Percentiles rank a stretch among this genome's conserved stretches.
Conservation (phyloP, 2,329 filamentous ascomycete genomes). For the Fusarium gaditjirri region DNA sequence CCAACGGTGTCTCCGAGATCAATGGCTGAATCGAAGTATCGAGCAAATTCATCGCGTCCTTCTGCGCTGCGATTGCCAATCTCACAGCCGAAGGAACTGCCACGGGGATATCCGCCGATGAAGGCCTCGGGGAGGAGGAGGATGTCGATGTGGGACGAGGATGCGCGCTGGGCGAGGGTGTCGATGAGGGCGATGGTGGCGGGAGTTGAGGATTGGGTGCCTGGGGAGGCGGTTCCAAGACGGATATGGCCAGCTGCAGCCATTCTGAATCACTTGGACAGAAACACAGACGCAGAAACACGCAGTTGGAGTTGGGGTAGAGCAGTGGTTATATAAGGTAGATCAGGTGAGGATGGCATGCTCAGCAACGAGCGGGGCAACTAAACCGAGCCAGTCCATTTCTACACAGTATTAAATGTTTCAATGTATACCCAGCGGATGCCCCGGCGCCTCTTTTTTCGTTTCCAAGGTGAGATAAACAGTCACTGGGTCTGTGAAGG, state of each 20-base stretch:
- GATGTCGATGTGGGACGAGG: conserved; percentile 66
- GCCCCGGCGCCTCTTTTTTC: conserved; percentile 9
- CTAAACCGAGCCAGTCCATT: background rate
- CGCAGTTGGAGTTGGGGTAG: background rate
- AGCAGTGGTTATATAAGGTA: background rate
- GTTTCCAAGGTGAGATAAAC: background rate
- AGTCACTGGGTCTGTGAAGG: background rate
- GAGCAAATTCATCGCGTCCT: conserved; percentile 83
- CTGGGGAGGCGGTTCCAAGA: conserved; percentile 66
- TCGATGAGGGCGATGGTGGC: conserved; percentile 75
- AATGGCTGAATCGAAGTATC: conserved; percentile 81
- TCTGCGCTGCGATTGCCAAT: conserved; percentile 74
- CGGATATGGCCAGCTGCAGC: conserved; percentile 54
- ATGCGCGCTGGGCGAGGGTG: conserved; percentile 71
- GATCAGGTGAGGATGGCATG: conserved; percentile 14
- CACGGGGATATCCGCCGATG: conserved; percentile 90
- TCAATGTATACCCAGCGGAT: background rate
- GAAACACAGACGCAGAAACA: background rate
- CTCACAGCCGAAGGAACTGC: conserved; percentile 78
- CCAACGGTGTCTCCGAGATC: conserved; percentile 83
- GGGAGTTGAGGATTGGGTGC: conserved; percentile 59
- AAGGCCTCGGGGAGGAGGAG: conserved; percentile 93
- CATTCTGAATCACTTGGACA: conserved; percentile 7
- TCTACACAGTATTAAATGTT: background rate
- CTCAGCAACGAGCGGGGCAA: conserved; percentile 30